Percentiles rank a stretch among this genome's conserved stretches.
Evolutionary conservation across 768 basidiomycete genomes (phyloP).

Genomic region (Pisolithus tinctorius): DNA sequence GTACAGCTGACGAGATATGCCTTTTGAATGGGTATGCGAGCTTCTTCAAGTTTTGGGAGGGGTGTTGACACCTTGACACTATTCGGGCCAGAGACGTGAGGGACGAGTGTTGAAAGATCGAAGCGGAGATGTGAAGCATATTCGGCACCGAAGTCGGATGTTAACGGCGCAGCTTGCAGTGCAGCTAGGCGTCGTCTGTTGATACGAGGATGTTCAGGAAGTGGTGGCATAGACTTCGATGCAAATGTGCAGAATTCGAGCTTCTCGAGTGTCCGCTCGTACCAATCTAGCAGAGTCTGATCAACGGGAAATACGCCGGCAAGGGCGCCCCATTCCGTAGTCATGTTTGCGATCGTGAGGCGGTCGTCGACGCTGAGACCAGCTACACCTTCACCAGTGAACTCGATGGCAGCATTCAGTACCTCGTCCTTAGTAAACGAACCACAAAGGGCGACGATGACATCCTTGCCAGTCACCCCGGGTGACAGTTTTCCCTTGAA

Average conservation of each 20-base stretch:
- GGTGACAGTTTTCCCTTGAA: slow-evolving; percentile 72
- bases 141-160: slow-evolving; percentile 69
- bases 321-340: slow-evolving; percentile 98
- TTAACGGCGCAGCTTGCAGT: slow-evolving; percentile 46
- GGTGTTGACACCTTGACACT: slow-evolving; percentile 96
- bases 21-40: slow-evolving; percentile 82
- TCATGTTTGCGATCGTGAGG: slow-evolving; percentile 98
- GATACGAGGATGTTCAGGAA: slow-evolving; percentile 80
- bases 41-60: slow-evolving; percentile 71
- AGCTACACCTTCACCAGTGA: slow-evolving; percentile 81
- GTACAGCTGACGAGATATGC: slow-evolving; percentile 98
- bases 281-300: slow-evolving; percentile 76
- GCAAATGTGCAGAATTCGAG: slow-evolving; percentile 74
- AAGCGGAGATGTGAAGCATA: slow-evolving; percentile 88
- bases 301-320: slow-evolving; percentile 95
- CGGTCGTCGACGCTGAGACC: slow-evolving; percentile 84
- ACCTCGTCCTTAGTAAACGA: slow-evolving; percentile 96
- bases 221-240: slow-evolving; percentile 52
- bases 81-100: slow-evolving; percentile 96
- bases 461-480: slow-evolving; percentile 96
- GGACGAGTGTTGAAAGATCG: slow-evolving; percentile 89
- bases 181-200: slow-evolving; percentile 65
- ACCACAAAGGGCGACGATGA: slow-evolving; percentile 94
- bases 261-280: slow-evolving; percentile 64
- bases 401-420: slow-evolving; percentile 94